Percentiles rank a stretch among this genome's conserved stretches.
These are phyloP conservation scores for Chlorella variabilis DNA, from an alignment of 163 green algal species.

Conservation along the genomic window DNA sequence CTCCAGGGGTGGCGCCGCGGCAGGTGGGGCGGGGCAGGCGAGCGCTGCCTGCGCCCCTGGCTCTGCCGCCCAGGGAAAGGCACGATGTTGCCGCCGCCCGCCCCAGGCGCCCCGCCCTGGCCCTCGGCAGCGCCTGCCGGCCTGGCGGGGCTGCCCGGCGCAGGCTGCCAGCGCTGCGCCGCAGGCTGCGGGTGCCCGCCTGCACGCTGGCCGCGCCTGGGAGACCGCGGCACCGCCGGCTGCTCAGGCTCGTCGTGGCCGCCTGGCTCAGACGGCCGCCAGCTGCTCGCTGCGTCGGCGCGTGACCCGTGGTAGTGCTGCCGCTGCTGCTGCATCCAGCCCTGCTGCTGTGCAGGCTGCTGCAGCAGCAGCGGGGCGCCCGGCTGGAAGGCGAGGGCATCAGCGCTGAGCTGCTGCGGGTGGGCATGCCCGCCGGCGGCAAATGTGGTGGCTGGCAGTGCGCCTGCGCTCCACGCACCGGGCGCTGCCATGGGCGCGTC, in stretches of 20 bases:
- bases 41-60: background rate
- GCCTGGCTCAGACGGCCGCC: background rate
- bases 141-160: background rate
- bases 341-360: background rate
- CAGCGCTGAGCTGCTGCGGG: background rate
- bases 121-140: background rate
- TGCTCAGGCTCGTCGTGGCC: background rate
- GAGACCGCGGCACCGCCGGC: background rate
- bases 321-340: slow-evolving; percentile 12
- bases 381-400: background rate
- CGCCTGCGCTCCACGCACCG: too few species aligned
- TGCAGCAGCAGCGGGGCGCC: background rate
- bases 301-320: background rate
- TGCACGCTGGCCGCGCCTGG: background rate
- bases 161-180: background rate
- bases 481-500: background rate
- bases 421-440: background rate
- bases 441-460: too few species aligned
- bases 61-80: background rate
- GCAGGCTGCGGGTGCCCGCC: background rate
- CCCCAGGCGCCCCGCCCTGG: background rate
- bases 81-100: background rate
- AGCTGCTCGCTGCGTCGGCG: background rate
- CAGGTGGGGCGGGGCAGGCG: background rate
- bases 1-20: slow-evolving; percentile 16